These are phyloP conservation scores for Boechera divaricarpa DNA, from an alignment of 345 rosid species.

Conservation along the genomic window DNA sequence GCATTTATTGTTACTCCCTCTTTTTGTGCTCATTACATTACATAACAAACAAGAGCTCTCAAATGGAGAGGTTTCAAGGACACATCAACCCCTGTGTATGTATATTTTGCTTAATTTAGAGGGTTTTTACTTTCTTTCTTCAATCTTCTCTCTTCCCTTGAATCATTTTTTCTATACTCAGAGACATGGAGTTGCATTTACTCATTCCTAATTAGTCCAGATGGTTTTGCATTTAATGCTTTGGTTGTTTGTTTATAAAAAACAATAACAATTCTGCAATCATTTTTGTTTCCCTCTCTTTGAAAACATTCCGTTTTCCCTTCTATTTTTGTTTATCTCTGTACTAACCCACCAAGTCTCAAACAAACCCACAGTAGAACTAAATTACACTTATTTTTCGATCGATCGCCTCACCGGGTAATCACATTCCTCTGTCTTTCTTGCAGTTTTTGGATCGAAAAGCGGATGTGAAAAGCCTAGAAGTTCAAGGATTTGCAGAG, in stretches of 20 bases:
- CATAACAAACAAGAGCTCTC: conserved; percentile 48
- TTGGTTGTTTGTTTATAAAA: conserved; percentile 51
- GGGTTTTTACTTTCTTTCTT: conserved; percentile 32
- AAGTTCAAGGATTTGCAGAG: conserved; percentile 28
- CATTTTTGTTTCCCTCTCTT: conserved; percentile 28
- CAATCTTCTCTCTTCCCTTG: conserved; percentile 45
- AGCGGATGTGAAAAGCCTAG: conserved; percentile 50
- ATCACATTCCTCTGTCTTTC: conserved; percentile 29
- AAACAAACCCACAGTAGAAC: conserved; percentile 34
- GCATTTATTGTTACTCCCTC: conserved; percentile 48
- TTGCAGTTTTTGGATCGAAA: conserved; percentile 59
- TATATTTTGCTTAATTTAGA: conserved; percentile 45
- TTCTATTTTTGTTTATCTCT: conserved; percentile 34
- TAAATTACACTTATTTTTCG: not conserved
- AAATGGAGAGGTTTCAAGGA: conserved; percentile 83
- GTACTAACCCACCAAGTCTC: conserved; percentile 37
- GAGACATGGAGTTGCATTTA: conserved; percentile 46
- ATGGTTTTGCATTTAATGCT: conserved; percentile 60
- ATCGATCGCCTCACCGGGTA: not conserved
- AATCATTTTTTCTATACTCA: conserved; percentile 37
- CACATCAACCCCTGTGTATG: conserved; percentile 69
- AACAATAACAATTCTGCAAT: conserved; percentile 35
- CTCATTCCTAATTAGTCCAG: conserved; percentile 41
- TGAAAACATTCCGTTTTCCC: conserved; percentile 33
- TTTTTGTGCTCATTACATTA: conserved; percentile 48